Conservation (phyloP, 495 filamentous ascomycete genomes). For the Saxispiralis lemnorum region DNA sequence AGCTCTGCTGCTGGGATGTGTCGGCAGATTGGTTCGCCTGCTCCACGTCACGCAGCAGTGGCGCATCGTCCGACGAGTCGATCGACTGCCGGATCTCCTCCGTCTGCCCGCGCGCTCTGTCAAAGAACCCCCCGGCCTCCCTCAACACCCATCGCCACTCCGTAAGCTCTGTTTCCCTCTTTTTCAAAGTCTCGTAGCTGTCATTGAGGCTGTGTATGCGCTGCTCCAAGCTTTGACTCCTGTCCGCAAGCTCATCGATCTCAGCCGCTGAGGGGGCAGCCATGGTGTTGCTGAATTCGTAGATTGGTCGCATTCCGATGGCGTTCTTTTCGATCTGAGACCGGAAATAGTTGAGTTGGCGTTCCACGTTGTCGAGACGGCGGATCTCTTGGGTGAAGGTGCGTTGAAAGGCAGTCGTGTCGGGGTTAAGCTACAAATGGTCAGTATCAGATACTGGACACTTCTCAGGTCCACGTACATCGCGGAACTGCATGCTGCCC, state of each 20-base stretch:
- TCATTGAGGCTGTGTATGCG: slow-evolving; percentile 81
- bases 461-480: slow-evolving; percentile 43
- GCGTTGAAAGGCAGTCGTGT: slow-evolving; percentile 83
- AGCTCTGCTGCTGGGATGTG: slow-evolving; percentile 49
- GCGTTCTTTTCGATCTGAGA: slow-evolving; percentile 81
- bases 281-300: slow-evolving; percentile 65
- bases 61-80: slow-evolving; percentile 54
- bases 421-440: slow-evolving; percentile 59
- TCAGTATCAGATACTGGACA: slow-evolving; percentile 8
- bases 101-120: slow-evolving; percentile 66
- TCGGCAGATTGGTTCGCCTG: slow-evolving; percentile 62
- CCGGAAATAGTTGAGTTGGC: slow-evolving; percentile 89
- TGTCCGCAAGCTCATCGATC: slow-evolving; percentile 87
- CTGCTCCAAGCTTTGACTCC: slow-evolving; percentile 79
- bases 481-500: slow-evolving; percentile 86
- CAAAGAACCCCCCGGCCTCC: slow-evolving; percentile 93
- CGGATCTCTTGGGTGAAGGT: slow-evolving; percentile 97
- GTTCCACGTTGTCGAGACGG: slow-evolving; percentile 90
- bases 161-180: slow-evolving; percentile 84
- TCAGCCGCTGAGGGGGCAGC: slow-evolving; percentile 76
- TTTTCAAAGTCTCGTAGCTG: slow-evolving; percentile 95
- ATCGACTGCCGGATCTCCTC: slow-evolving; percentile 88
- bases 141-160: slow-evolving; percentile 96
- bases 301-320: slow-evolving; percentile 65
- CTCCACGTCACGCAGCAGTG: slow-evolving; percentile 42